A percentile compares a stretch with the other conserved stretches of the same genome.
These are phyloP conservation scores for Phytopythium montanum DNA, from an alignment of 352 stramenopile species.

Conservation along the genomic window DNA sequence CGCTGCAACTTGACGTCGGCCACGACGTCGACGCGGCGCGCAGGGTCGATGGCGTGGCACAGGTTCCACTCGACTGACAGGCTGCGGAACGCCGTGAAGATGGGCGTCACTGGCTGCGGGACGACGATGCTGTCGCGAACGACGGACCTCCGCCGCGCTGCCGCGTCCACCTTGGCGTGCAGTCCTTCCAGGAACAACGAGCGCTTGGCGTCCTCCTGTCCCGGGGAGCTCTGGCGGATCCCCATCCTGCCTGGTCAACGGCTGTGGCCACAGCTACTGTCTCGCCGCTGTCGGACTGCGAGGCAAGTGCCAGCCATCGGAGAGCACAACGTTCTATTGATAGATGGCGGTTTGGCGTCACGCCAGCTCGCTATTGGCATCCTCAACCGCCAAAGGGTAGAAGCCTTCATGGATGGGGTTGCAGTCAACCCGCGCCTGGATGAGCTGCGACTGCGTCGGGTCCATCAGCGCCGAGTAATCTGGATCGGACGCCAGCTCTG, in stretches of 20 bases:
- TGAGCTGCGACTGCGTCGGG: not conserved
- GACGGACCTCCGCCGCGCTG: constrained; percentile 20
- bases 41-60: constrained; percentile 52
- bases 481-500: not conserved
- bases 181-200: constrained; percentile 22
- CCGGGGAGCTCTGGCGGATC: not conserved
- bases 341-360: not conserved
- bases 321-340: not conserved
- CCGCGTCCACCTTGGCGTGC: constrained; percentile 13
- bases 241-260: not conserved
- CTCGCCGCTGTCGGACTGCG: too few relatives aligned
- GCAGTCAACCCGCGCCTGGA: not conserved
- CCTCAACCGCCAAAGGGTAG: not conserved
- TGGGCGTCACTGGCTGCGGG: constrained; percentile 20
- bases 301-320: not conserved
- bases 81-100: constrained; percentile 45
- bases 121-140: constrained; percentile 14
- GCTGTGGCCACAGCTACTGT: too few relatives aligned
- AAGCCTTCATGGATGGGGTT: not conserved
- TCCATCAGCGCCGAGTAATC: constrained; percentile 3
- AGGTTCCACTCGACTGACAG: constrained; percentile 67
- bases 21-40: constrained; percentile 50
- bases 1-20: constrained; percentile 44
- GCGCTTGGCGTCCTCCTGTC: not conserved
- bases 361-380: not conserved